These are phyloP conservation scores for Kalmusia sp. DNA, from an alignment of 2,329 filamentous ascomycete species.

Conservation along the genomic window DNA sequence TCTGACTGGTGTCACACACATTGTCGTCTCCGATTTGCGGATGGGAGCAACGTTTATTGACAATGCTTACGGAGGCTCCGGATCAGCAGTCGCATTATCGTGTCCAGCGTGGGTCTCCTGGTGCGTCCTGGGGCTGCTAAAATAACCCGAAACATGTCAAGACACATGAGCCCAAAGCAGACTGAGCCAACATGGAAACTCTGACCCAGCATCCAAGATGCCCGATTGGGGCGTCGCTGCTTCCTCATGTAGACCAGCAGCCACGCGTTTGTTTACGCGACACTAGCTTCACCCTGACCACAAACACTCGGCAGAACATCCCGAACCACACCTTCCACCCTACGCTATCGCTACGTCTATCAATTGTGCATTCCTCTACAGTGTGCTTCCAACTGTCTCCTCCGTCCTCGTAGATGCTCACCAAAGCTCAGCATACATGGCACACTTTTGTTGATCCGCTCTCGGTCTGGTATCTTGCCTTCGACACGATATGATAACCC, in stretches of 20 bases:
- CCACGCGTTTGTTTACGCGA: not conserved
- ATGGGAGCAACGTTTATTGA: not conserved
- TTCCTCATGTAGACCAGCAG: not conserved
- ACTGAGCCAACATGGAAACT: not conserved
- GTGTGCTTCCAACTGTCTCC: too few species aligned
- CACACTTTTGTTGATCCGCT: not conserved
- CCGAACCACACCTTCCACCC: too few species aligned
- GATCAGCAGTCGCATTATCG: too few species aligned
- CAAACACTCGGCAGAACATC: too few species aligned
- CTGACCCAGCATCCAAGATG: not conserved
- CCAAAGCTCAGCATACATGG: not conserved
- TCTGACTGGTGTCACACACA: too few species aligned
- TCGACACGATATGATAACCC: conserved; percentile 14
- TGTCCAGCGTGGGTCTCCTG: too few species aligned
- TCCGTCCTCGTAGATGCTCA: not conserved
- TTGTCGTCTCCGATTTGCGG: not conserved
- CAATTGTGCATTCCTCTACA: too few species aligned
- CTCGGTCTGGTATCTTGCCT: not conserved
- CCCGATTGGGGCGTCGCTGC: not conserved
- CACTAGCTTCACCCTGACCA: not conserved
- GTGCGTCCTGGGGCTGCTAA: not conserved
- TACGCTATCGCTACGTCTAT: too few species aligned
- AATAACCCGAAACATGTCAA: not conserved
- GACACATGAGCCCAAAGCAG: not conserved
- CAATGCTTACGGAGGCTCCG: not conserved